A percentile compares a stretch with the other conserved stretches of the same genome.
Evolutionary conservation across 2,329 filamentous ascomycete genomes (phyloP).

Genomic region (Cucurbitaria berberidis): DNA sequence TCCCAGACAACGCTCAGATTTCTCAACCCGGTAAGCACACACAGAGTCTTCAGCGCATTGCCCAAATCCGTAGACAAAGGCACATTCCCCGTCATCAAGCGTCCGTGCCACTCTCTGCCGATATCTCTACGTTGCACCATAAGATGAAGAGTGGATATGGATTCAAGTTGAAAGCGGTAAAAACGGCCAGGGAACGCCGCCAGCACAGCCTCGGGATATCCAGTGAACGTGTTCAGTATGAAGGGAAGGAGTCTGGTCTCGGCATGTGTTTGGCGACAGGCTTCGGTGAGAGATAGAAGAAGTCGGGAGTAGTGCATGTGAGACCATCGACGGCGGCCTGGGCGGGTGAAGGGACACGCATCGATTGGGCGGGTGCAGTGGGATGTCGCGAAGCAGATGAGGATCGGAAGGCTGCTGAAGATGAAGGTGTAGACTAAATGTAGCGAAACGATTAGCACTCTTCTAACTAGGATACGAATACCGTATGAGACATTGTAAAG

Average conservation of each 20-base stretch:
- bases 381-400: background rate
- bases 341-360: background rate
- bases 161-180: background rate
- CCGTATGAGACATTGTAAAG: no score
- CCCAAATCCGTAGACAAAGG: background rate
- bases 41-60: background rate
- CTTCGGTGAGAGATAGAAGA: background rate
- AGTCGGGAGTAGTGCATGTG: background rate
- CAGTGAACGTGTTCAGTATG: constrained; percentile 4
- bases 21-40: background rate
- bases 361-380: background rate
- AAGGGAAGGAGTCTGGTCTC: constrained; percentile 8
- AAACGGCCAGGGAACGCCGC: background rate
- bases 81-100: background rate
- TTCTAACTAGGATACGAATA: no score
- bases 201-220: constrained; percentile 1
- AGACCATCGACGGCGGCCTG: background rate
- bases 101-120: background rate
- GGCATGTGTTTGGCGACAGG: constrained; percentile 5
- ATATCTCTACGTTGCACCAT: background rate
- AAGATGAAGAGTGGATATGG: background rate
- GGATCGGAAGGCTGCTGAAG: background rate
- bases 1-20: background rate
- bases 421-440: constrained; percentile 9
- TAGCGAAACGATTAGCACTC: no score